A percentile compares a stretch with the other conserved stretches of the same genome.
Evolutionary conservation across 257 asterid species (phyloP).

Genomic region (Ligustrum vulgare): DNA sequence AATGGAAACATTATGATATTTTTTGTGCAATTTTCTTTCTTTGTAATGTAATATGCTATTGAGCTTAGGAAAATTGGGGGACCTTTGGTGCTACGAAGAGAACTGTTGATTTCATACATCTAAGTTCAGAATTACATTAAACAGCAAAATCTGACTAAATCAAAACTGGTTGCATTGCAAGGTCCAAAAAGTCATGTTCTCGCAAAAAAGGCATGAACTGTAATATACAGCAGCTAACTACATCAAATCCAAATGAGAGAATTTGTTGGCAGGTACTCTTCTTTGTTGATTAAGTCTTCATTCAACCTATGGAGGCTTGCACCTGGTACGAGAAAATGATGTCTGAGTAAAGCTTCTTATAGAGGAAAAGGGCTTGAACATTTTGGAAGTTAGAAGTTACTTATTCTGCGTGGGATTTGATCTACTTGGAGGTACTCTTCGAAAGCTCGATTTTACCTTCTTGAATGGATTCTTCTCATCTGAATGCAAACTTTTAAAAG

Average conservation of each 20-base stretch:
- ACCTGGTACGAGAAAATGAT: slow-evolving; percentile 48
- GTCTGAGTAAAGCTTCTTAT: slow-evolving; percentile 37
- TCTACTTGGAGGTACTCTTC: slow-evolving; percentile 58
- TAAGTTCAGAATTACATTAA: slow-evolving; percentile 39
- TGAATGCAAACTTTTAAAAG: slow-evolving; percentile 29
- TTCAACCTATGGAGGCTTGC: slow-evolving; percentile 40
- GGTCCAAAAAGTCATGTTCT: slow-evolving; percentile 28
- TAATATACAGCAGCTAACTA: slow-evolving; percentile 25
- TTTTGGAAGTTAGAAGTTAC: slow-evolving; percentile 41
- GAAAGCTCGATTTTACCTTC: slow-evolving; percentile 48
- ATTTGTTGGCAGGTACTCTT: slow-evolving; percentile 8
- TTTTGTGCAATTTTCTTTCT: slow-evolving; percentile 9
- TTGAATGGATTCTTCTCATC: slow-evolving; percentile 48
- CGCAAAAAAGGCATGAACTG: slow-evolving; percentile 18
- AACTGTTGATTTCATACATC: slow-evolving; percentile 54
- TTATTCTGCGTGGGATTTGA: slow-evolving; percentile 68
- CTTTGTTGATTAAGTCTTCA: slow-evolving; percentile 14
- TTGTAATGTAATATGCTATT: slow-evolving; percentile 9
- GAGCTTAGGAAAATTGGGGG: slow-evolving; percentile 2
- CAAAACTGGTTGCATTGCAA: slow-evolving; percentile 36
- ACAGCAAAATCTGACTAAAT: slow-evolving; percentile 27
- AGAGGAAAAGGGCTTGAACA: slow-evolving; percentile 24
- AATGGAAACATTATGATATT: slow-evolving; percentile 3
- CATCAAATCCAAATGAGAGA: slow-evolving; percentile 9
- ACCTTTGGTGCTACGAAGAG: slow-evolving; percentile 1